Base-by-base conservation (phyloP, 805 yeast species). In the Zygosaccharomyces bailii region DNA sequence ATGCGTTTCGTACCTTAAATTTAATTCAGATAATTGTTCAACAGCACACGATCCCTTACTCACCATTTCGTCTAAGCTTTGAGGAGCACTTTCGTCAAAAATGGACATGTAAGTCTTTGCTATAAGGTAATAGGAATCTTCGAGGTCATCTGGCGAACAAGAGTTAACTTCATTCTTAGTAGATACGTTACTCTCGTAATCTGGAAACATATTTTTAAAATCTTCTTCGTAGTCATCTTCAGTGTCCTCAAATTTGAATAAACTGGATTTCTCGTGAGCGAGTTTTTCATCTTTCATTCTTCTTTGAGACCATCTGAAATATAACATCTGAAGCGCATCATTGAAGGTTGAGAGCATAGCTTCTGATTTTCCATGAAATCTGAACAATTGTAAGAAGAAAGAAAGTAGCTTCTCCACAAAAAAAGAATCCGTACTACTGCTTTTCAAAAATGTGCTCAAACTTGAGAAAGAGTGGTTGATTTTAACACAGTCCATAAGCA, bases 261-360 rank as follows among this genome's bases (percentile, higher is more conserved):
- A 69, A 13, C 83, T 79, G 1, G 79, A 76, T 33, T 79, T 76
- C 42, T 75, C 75, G 2, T 78, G 75, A 13, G 73, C 80, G 32
- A 75, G 76, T 53, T 86, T 82, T 51, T 85, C 87, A 39, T 74
- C 70, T 50, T 81, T 80, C 61, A 84, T 66, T 45, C 83, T 70
- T 51, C 93, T 76, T 44, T 85, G 65, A 1, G 91, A 75, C 97
- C 96, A 91, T 56, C 91, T 72, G 55, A 82, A 82, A 64, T 86
- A 86, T 16, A 88, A 56, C 0, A 80, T 63, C 54, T 80, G 79
- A 47, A 87, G 70, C 0, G 79, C 61, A 41, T 74, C 74, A 24
- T 71, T 68, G 4, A 75, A 59, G 5, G 70, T 57, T 1, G 58
- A 53, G 2, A 60, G 48, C 30, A 65, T 33, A 4, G 21, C 20